Evolutionary conservation across 225 moss, liverwort and hornwort species (phyloP), one percentile per base, ranked within the genome.

Genomic region (Ulota crispa): DNA sequence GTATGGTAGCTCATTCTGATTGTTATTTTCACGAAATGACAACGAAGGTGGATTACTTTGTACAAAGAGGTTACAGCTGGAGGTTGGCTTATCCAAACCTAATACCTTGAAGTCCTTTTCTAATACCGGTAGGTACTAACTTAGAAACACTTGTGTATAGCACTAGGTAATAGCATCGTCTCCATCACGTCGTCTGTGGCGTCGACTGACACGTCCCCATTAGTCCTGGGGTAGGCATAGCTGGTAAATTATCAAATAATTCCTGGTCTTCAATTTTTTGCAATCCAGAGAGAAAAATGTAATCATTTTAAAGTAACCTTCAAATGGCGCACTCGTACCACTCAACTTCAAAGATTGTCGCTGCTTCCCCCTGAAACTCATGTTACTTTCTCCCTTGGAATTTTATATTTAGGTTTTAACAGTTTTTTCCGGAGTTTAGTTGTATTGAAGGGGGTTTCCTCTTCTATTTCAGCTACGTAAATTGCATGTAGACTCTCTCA

Each of bases 61-160:
- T 64, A 56, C 24, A 74, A 42, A 42, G 21, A 74, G 37, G 52
- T 60, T 39, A 18, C 54, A 80, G 53, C 64, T 54, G 36, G 64
- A 73, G 78, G 73, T 20, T 59, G 67, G 36, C 73, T 28, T 55
- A 47, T 70, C 42, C 62, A 72, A 37, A 54, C 21, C 8, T 55
- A 68, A 50, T 13, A 36, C 43, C 24, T 81, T 18, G 5, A 26
- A 73, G 53, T 82, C 39, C 36, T 2, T 64, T 80, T 64, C 16
- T 23, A 75, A 62, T 60, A 50, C 50, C 50, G 50, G 50, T 50
- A 76, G 34, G 42, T 28, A 63, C 28, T 12, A 34, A 43, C 41
- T 70, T 59, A 55, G 70, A 70, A 84, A 54, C 32, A 55, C 12
- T 52, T 72, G 47, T 72, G 55, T 43, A 72, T 64, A 64, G 70